phyloP scores from a whole-genome alignment of 2,329 filamentous ascomycete species.

The Chaetomiaceae sp. region DNA sequence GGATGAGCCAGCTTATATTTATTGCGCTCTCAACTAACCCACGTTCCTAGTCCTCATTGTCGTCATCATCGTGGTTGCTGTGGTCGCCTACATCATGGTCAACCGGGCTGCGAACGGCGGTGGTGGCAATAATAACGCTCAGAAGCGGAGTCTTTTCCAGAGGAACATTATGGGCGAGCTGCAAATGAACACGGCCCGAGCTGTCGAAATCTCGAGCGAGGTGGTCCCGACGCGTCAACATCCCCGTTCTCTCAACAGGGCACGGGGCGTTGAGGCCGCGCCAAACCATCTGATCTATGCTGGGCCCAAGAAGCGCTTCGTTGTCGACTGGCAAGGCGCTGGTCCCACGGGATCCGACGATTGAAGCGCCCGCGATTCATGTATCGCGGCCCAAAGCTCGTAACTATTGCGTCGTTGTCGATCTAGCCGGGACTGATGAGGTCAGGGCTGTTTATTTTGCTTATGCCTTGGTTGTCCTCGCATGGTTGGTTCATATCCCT shows the following conservation, averaged over 20 bases:
- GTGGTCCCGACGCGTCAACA: background rate
- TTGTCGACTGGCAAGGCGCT: constrained; percentile 14
- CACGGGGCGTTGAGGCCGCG: background rate
- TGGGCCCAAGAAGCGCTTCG: constrained; percentile 12
- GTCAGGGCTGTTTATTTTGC: background rate
- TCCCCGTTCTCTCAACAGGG: background rate
- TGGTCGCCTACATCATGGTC: constrained; percentile 47
- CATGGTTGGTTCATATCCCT: background rate
- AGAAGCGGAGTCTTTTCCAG: constrained; percentile 22
- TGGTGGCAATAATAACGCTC: background rate
- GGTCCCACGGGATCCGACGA: constrained; percentile 8
- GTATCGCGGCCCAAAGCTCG: no score
- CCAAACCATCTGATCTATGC: background rate
- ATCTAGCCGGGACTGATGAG: background rate
- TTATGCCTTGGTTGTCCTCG: background rate
- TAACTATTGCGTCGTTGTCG: background rate
- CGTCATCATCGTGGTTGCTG: constrained; percentile 47
- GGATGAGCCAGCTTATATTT: background rate
- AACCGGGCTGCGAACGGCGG: constrained; percentile 31
- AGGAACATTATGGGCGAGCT: constrained; percentile 22
- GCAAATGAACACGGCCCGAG: constrained; percentile 29
- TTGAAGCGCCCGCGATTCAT: background rate
- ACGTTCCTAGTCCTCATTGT: constrained; percentile 45
- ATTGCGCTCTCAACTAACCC: constrained; percentile 7
- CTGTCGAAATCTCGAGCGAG: constrained; percentile 23